These are phyloP conservation scores for Blastocystis sp. DNA, from an alignment of 352 stramenopile species.

Conservation along the genomic window DNA sequence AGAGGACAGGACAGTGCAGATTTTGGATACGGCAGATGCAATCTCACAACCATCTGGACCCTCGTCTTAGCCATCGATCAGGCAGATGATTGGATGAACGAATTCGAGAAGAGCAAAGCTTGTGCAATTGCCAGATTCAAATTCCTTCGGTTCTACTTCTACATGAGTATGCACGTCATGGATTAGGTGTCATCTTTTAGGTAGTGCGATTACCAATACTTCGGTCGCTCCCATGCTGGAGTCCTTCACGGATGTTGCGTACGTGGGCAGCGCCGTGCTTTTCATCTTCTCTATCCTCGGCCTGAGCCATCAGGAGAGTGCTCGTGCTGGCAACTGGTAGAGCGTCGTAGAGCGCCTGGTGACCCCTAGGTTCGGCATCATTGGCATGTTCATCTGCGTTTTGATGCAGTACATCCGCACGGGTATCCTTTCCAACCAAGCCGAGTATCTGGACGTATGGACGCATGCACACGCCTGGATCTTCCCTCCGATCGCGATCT, in stretches of 20 bases:
- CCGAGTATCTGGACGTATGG: constrained; percentile 27
- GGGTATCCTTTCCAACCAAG: constrained; percentile 23
- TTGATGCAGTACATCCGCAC: constrained; percentile 68
- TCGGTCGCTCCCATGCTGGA: constrained; percentile 26
- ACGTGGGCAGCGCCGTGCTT: constrained; percentile 59
- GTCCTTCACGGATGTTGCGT: constrained; percentile 64
- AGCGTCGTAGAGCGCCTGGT: background rate
- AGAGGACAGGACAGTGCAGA: too few species aligned
- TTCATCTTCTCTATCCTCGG: constrained; percentile 70
- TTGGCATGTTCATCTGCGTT: constrained; percentile 60
- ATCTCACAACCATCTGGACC: background rate
- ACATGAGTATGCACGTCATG: background rate
- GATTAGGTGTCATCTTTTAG: background rate
- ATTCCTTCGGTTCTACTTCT: too few species aligned
- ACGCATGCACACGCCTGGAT: constrained; percentile 40
- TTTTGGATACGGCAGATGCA: too few species aligned
- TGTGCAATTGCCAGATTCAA: too few species aligned
- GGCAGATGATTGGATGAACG: constrained; percentile 31
- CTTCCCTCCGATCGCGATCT: constrained; percentile 26
- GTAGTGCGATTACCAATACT: constrained; percentile 23
- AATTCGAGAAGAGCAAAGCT: background rate
- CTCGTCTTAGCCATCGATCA: background rate
- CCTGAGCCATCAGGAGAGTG: constrained; percentile 67
- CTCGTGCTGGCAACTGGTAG: constrained; percentile 68
- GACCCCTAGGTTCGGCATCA: constrained; percentile 66